Conservation (phyloP, 108 stramenopile genomes). For the Fragilariopsis cylindrus region DNA sequence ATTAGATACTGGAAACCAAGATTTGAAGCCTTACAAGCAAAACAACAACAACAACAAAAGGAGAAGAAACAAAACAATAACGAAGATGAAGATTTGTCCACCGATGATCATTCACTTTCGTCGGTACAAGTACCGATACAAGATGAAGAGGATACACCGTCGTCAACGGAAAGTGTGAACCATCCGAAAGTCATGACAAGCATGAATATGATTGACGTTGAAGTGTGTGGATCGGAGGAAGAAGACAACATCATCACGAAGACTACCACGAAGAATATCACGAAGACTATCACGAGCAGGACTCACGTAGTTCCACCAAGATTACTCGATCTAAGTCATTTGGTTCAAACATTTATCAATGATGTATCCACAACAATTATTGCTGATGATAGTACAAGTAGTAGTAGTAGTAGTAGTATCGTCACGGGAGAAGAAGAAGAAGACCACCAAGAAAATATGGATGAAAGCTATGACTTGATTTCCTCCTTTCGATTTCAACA, state of each 20-base stretch:
- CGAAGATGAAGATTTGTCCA: not conserved
- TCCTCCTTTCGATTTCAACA: not conserved
- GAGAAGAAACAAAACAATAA: not conserved
- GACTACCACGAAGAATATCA: not conserved
- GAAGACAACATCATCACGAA: not conserved
- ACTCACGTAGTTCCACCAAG: not conserved
- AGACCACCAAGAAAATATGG: too few relatives aligned
- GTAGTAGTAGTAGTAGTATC: not conserved
- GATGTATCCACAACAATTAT: not conserved
- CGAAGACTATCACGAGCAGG: not conserved
- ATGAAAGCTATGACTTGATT: too few relatives aligned
- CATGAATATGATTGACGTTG: slow-evolving; percentile 44
- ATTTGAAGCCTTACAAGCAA: slow-evolving; percentile 24
- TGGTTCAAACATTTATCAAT: not conserved
- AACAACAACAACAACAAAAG: slow-evolving; percentile 17
- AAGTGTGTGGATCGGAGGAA: slow-evolving; percentile 28
- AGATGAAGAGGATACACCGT: not conserved
- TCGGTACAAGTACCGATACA: not conserved
- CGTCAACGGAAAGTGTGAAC: too few relatives aligned
- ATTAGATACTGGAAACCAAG: slow-evolving; percentile 80
- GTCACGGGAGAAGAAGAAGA: too few relatives aligned
- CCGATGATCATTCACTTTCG: not conserved
- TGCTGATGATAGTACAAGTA: slow-evolving; percentile 15
- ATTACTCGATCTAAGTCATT: not conserved
- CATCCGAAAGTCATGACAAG: too few relatives aligned